Base-by-base conservation (phyloP, 2,329 filamentous ascomycete genomes). In the Acephala macrosclerotiorum region DNA sequence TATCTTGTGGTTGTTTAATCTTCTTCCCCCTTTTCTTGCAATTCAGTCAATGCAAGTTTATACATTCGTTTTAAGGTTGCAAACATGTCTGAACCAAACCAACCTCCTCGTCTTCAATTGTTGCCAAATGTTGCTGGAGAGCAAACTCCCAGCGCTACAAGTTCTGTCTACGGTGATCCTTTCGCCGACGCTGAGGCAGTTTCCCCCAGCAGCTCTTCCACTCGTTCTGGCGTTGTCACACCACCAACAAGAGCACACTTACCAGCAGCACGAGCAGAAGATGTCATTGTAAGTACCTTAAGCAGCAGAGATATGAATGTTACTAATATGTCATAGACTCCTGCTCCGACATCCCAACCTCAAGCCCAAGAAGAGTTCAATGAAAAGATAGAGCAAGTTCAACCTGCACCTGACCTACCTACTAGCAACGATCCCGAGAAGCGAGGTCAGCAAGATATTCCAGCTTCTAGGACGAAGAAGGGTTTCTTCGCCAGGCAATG, bases 401-500 rank as follows among this genome's bases (percentile, higher is more conserved):
- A 45, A 22, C 38, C 40, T 22, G 22, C 5, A 16, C 18, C 51
- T n/a, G 18, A 5, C 26, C 12, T 35, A 16, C 8, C 49, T 42
- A 18, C 51, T 36, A 14, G 25, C 11, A 51, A 29, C 6, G 38
- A 45, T 29, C 25, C 51, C 4, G 26, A 57, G 36, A 62, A 57
- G 25, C 16, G 26, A 57, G 36, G 36, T 2, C 3, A 35, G n/a
- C 22, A 22, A 49, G 11, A 18, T 35, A 2, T 22, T 8, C 38
- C 60, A 16, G 38, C 8, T 11, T 20, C 16, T 29, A 35, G 38
- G 16, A 26, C n/a, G n/a, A 26, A 49, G 8, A 63, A 59, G 25
- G 55, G 55, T 9, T 63, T 58, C 40, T 63, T 57, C 29, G 55
- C 61, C 14, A 29, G 63, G 25, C 58, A 65, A 60, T 65, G 56